Evolutionary conservation across 1,139 yeast species (phyloP).

Genomic region (Kodamaea arcana): DNA sequence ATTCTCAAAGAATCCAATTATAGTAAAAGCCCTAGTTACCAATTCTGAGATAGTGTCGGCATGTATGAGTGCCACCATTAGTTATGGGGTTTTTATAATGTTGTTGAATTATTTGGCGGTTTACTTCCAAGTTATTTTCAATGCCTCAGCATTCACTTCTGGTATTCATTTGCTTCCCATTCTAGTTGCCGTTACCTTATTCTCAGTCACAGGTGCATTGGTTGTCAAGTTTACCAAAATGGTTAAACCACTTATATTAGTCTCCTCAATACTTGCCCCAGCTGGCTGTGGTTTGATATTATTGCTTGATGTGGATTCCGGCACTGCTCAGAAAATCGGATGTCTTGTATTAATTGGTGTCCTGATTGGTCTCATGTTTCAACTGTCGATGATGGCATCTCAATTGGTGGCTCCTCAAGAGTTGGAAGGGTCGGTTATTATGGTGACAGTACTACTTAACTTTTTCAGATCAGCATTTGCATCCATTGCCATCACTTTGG

Average conservation of each 20-base stretch:
- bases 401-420: slow-evolving; percentile 54
- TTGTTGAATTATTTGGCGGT: slow-evolving; percentile 44
- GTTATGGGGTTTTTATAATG: slow-evolving; percentile 44
- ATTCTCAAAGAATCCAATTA: slow-evolving; percentile 42
- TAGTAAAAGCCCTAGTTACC: slow-evolving; percentile 39
- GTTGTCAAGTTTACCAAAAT: slow-evolving; percentile 42
- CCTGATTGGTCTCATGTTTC: slow-evolving; percentile 52
- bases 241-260: slow-evolving; percentile 45
- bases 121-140: slow-evolving; percentile 52
- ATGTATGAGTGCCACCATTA: slow-evolving; percentile 31
- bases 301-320: slow-evolving; percentile 34
- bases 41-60: slow-evolving; percentile 38
- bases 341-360: slow-evolving; percentile 51
- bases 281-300: slow-evolving; percentile 53
- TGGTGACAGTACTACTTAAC: slow-evolving; percentile 46
- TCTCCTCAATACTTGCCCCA: slow-evolving; percentile 41
- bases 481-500: slow-evolving; percentile 42
- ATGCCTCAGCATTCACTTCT: slow-evolving; percentile 49
- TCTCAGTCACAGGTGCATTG: slow-evolving; percentile 46
- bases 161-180: slow-evolving; percentile 57
- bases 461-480: slow-evolving; percentile 49
- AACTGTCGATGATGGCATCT: slow-evolving; percentile 46
- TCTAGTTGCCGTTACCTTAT: slow-evolving; percentile 47
- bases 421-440: slow-evolving; percentile 46
- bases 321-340: slow-evolving; percentile 44